phyloP scores from a whole-genome alignment of 768 basidiomycete genomes.

The Sutorius australiensis region DNA sequence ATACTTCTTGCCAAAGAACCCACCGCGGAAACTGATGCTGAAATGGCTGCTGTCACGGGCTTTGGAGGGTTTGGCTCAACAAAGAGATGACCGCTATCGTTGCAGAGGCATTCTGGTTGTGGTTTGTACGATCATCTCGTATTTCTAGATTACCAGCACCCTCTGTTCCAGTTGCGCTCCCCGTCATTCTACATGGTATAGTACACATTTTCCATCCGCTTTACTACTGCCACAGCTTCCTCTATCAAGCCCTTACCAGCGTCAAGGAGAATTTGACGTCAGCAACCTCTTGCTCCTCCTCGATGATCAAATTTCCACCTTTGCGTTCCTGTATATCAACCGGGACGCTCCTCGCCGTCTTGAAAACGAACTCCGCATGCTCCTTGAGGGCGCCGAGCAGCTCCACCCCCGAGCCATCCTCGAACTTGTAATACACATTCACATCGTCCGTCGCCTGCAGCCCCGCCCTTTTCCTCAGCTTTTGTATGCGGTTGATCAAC shows the following conservation, averaged over 20 bases:
- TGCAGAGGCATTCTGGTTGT: not conserved
- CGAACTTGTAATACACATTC: slow-evolving; percentile 79
- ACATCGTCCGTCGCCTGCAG: slow-evolving; percentile 94
- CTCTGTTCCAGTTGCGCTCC: not conserved
- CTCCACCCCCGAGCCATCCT: slow-evolving; percentile 61
- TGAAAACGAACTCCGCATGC: slow-evolving; percentile 65
- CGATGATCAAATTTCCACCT: slow-evolving; percentile 54
- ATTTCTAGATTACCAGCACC: slow-evolving; percentile 7
- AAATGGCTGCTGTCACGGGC: slow-evolving; percentile 84
- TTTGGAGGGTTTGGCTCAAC: slow-evolving; percentile 85
- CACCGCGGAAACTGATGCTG: slow-evolving; percentile 47
- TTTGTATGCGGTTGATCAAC: slow-evolving; percentile 90
- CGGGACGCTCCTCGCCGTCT: slow-evolving; percentile 73
- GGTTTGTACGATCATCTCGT: slow-evolving; percentile 15
- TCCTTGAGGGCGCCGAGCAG: slow-evolving; percentile 60
- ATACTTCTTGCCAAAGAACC: slow-evolving; percentile 57
- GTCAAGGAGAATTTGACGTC: slow-evolving; percentile 74
- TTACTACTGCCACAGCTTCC: not conserved
- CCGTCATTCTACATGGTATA: slow-evolving; percentile 13
- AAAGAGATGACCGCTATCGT: slow-evolving; percentile 57
- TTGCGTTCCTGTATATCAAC: slow-evolving; percentile 51
- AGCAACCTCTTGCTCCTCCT: slow-evolving; percentile 85
- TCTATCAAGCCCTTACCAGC: slow-evolving; percentile 43
- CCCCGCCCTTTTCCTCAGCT: slow-evolving; percentile 92
- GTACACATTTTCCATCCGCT: slow-evolving; percentile 7